phyloP scores from a whole-genome alignment of 257 asterid species.

The Lycium ferocissimum region DNA sequence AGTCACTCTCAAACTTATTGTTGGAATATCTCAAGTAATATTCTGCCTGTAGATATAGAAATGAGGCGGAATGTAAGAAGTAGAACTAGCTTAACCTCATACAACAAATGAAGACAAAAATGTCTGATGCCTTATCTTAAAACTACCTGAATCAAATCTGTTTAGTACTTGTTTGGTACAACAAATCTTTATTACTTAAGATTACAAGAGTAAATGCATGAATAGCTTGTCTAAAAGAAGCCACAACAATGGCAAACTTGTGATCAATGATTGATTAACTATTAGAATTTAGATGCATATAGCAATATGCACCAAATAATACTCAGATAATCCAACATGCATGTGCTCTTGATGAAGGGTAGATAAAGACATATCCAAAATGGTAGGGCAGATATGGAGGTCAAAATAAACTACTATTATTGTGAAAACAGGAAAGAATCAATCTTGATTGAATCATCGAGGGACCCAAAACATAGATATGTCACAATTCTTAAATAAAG shows the following conservation, averaged over 20 bases:
- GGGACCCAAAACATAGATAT: background rate
- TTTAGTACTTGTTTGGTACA: background rate
- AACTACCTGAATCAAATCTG: background rate
- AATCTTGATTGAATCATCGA: constrained; percentile 1
- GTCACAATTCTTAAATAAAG: background rate
- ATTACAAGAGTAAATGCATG: background rate
- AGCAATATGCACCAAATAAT: constrained; percentile 12
- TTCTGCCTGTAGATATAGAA: background rate
- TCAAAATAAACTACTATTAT: background rate
- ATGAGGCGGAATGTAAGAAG: background rate
- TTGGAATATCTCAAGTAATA: background rate
- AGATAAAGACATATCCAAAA: background rate
- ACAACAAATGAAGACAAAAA: background rate
- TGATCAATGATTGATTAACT: constrained; percentile 6
- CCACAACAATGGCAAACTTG: background rate
- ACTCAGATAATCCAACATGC: background rate
- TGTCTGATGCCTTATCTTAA: background rate
- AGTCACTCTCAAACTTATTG: background rate
- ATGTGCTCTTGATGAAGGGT: background rate
- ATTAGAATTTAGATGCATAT: background rate
- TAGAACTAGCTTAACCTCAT: background rate
- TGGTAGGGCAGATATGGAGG: constrained; percentile 16
- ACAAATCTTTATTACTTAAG: background rate
- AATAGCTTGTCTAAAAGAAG: background rate
- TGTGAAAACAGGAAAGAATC: background rate